Base-by-base conservation (phyloP, 2,329 filamentous ascomycete species). In the Aquanectria penicillioides region DNA sequence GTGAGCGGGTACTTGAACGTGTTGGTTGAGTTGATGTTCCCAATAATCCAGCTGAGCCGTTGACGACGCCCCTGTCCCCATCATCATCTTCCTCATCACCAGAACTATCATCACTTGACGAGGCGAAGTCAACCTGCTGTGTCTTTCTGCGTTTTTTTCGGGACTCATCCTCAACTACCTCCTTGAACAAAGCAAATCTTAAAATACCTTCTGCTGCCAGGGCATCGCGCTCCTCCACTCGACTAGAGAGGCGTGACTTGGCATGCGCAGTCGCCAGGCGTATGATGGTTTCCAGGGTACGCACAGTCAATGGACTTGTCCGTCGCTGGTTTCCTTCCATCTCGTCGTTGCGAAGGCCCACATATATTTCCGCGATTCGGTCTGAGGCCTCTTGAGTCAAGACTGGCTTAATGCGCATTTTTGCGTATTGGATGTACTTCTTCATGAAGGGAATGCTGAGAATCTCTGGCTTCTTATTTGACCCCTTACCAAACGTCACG, bases 341-440 rank as follows among this genome's bases (percentile, higher is more conserved):
- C 73, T 98, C 94, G 69, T 99, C 95, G 74, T 99, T 99, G 66
- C 95, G 88, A 17, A 99, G 84, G 9, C 92, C 91, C 29, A 96
- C 95, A 74, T 98, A 99, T 13, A 94, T 91, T 26, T 92, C 86
- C 31, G 94, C 89, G 71, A 99, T 97, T 63, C 96, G 92, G 68
- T 97, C 93, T 10, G 93, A 92, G 6, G 95, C 94, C 38, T 93
- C 93, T 72, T 95, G 93, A 0, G 94, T 97, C 61, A 99, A 81
- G 34, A 97, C 82, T 0, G 95, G 95, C 84, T 93, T 96, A 71
- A 97, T 86, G 72, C 95, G 84, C 29, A 87, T 91, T 81, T 99
- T 99, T 64, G 95, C 93, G 75, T 99, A 99, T 74, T 99, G 95
- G 40, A 99, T 96, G 76, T 97, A 99, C 79, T 99, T 99, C 81